Evolutionary conservation across 1,139 yeast species (phyloP), one percentile per base, ranked within the genome.

Genomic region (Blastobotrys apis): DNA sequence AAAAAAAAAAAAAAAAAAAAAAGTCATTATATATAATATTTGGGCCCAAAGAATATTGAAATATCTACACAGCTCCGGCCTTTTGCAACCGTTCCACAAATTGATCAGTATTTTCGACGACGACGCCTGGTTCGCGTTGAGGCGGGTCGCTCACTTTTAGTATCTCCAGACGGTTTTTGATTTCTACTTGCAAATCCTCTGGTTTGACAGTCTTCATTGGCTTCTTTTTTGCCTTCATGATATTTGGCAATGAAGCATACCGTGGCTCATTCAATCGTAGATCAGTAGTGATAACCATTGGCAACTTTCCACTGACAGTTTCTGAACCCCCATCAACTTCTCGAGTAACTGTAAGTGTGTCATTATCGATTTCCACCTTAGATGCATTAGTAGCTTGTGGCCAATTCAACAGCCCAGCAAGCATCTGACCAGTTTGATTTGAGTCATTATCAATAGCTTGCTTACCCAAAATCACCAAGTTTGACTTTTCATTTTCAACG

Each of bases 171-270:
- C 94, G 77, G 39, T 77, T 75, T 26, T 76, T 64, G 16, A 80
- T 63, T 41, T 82, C 86, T 26, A 87, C 72, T 21, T 81, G 86
- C 51, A 85, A 76, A 56, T 85, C 95, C n/a, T 72, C 70, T 15
- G 84, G 72, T 61, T 77, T 78, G 54, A 84, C 65, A 56, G 80
- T 81, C 55, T 78, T 84, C 64, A 90, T 73, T 6, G 96, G 96
- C 74, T 87, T 88, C 79, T 90, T 90, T 74, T 92, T 92, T 45
- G 97, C 98, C 73, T 92, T 92, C 98, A 92, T 92, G 68, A 88
- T 78, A 64, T 90, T 92, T 47, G 96, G 97, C 60, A 92, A 74
- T 9, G 94, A 80, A 16, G 95, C 96, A 62, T 87, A 92, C 57
- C 97, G 80, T 44, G 98, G 98, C 61, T 81, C 94, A 64, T 92